phyloP scores from a whole-genome alignment of 306 rosid genomes.

The Calophaca sinica region DNA sequence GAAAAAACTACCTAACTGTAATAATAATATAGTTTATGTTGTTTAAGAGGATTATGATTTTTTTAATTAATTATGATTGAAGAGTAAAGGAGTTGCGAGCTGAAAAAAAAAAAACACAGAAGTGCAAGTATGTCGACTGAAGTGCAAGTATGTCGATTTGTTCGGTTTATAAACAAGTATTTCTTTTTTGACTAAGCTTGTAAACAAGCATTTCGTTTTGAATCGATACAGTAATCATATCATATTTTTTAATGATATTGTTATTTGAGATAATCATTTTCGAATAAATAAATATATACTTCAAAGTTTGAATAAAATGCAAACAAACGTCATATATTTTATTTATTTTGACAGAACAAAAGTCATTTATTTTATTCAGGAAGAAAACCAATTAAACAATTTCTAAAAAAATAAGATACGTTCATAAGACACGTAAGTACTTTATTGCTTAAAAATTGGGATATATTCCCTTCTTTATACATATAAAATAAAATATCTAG shows the following conservation, averaged over 20 bases:
- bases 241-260: too few relatives aligned
- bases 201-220: background rate
- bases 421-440: background rate
- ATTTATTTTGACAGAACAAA: background rate
- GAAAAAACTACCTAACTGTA: background rate
- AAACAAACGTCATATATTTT: background rate
- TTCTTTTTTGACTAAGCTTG: too few relatives aligned
- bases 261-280: background rate
- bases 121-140: too few relatives aligned
- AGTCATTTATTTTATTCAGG: background rate
- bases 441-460: constrained; percentile 28
- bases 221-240: background rate
- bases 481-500: background rate
- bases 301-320: background rate
- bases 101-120: too few relatives aligned
- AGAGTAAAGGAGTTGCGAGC: too few relatives aligned
- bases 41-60: too few relatives aligned
- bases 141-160: too few relatives aligned
- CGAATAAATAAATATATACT: background rate
- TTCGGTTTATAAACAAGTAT: too few relatives aligned
- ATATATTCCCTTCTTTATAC: constrained; percentile 15
- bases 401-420: constrained; percentile 22
- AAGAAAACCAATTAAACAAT: constrained; percentile 3
- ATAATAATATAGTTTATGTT: too few relatives aligned
- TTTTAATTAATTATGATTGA: too few relatives aligned